A percentile compares a stretch with the other conserved stretches of the same genome.
Conservation (phyloP, 495 filamentous ascomycete genomes). For the Penicillium psychrofluorescens region DNA sequence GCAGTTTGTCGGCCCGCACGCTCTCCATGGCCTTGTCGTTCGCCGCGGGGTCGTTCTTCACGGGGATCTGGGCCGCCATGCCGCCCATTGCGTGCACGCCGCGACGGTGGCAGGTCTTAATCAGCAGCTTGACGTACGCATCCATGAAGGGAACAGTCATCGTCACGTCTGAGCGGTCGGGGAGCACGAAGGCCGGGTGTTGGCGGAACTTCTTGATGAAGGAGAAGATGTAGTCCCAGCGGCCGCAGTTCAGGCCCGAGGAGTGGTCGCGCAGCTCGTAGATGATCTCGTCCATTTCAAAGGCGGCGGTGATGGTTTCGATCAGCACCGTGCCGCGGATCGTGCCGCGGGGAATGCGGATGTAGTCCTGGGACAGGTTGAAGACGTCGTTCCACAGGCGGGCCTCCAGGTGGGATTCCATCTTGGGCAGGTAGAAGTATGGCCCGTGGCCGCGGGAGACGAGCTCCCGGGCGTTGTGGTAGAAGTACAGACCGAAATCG, state of each 20-base stretch:
- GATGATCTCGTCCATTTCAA: slow-evolving; percentile 99
- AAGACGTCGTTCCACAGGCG: slow-evolving; percentile 98
- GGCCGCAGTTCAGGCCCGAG: slow-evolving; percentile 93
- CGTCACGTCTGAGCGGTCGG: slow-evolving; percentile 83
- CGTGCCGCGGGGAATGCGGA: slow-evolving; percentile 82
- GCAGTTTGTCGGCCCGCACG: slow-evolving; percentile 91
- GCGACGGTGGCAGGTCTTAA: slow-evolving; percentile 93
- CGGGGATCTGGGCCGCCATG: slow-evolving; percentile 98
- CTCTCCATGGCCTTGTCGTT: slow-evolving; percentile 93
- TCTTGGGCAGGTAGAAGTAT: slow-evolving; percentile 99
- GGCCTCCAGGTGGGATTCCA: slow-evolving; percentile 97
- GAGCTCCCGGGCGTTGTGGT: slow-evolving; percentile 92
- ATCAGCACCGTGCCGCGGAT: slow-evolving; percentile 95
- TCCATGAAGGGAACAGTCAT: slow-evolving; percentile 99
- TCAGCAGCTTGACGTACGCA: slow-evolving; percentile 88
- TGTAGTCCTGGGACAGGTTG: slow-evolving; percentile 90
- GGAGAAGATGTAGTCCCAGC: slow-evolving; percentile 99
- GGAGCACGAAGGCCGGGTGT: slow-evolving; percentile 85
- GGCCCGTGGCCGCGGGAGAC: slow-evolving; percentile 79
- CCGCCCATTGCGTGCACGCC: slow-evolving; percentile 98
- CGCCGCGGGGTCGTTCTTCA: slow-evolving; percentile 84
- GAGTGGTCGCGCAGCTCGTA: slow-evolving; percentile 97
- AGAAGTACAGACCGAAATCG: slow-evolving; percentile 99
- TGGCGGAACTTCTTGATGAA: slow-evolving; percentile 99
- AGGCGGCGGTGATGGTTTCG: slow-evolving; percentile 97